Base-by-base conservation (phyloP, 2,329 filamentous ascomycete genomes). In the Cercospora sp. region DNA sequence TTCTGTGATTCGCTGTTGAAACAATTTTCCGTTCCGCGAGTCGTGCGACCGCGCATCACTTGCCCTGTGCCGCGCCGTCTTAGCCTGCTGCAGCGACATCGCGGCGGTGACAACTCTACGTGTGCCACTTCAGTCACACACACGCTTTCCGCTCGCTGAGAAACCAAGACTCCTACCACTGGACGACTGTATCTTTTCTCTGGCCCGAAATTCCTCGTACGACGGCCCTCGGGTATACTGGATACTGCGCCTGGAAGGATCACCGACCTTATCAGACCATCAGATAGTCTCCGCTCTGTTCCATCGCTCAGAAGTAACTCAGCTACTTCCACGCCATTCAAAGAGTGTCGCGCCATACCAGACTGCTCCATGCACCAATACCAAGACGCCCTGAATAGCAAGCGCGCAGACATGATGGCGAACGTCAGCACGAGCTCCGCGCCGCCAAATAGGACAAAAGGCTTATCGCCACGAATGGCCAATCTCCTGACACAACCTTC, bases 401-500 rank as follows among this genome's bases (percentile, higher is more conserved):
- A 30, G 23, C 30, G 36, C 61, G 28, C 5, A 40, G 36, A n/a
- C 33, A 63, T 53, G 60, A 72, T 70, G 68, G 68, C 68, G 23
- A 70, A 64, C 60, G 55, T 62, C 30, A 67, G 61, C 48, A 60
- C 64, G 53, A 63, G 31, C 26, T 18, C 62, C 2, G 40, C 59
- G 28, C 60, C 66, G 42, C 57, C 68, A 5, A 23, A 18, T 26
- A 65, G 62, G 57, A 61, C 60, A 12, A 68, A 63, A 64, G 63
- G 68, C 28, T 42, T 73, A 9, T 73, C 71, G 13, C 71, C 69
- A 5, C 63, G 66, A 60, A 73, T 73, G 23, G 63, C 69, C 5
- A 65, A 69, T 23, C 64, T 73, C 12, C 67, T 73, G 45, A 67
- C 70, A 45, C 67, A 83, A 66, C 80, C 80, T 3, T 84, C 83